These are phyloP conservation scores for Lithohypha guttulata DNA, from an alignment of 2,329 filamentous ascomycete species.

Conservation along the genomic window DNA sequence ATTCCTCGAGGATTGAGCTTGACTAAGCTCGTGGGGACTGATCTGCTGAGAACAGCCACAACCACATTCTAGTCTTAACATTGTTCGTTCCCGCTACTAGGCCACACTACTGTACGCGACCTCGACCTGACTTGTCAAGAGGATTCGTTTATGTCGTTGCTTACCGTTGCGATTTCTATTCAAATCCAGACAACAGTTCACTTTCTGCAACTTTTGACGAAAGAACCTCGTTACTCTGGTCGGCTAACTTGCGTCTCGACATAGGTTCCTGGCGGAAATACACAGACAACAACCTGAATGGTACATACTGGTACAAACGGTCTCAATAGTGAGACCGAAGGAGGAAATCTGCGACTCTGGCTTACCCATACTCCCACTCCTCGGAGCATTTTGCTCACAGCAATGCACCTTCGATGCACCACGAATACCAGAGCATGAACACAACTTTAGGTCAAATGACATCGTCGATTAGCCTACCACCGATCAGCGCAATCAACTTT, in stretches of 20 bases:
- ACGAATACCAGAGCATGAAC: constrained; percentile 16
- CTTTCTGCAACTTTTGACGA: neutral
- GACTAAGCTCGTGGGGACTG: constrained; percentile 3
- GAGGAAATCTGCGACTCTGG: constrained; percentile 6
- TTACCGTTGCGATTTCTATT: neutral
- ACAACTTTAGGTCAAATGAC: constrained; percentile 17
- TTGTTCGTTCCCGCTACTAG: too few relatives aligned
- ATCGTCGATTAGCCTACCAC: constrained; percentile 21
- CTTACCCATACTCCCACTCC: constrained; percentile 5
- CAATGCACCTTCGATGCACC: constrained; percentile 17
- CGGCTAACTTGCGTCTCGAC: constrained; percentile 7
- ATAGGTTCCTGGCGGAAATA: too few relatives aligned
- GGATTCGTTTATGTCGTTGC: neutral
- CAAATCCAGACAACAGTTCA: neutral
- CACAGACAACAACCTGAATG: too few relatives aligned
- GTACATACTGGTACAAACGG: too few relatives aligned
- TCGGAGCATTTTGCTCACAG: constrained; percentile 9
- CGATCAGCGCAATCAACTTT: constrained; percentile 22
- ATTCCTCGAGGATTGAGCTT: neutral
- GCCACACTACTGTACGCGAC: too few relatives aligned
- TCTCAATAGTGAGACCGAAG: too few relatives aligned
- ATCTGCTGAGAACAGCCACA: too few relatives aligned
- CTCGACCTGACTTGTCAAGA: too few relatives aligned
- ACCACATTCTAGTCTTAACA: too few relatives aligned
- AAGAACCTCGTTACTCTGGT: neutral